These are phyloP conservation scores for Adansonia madagascariensis DNA, from an alignment of 441 rosid genomes.

Conservation along the genomic window DNA sequence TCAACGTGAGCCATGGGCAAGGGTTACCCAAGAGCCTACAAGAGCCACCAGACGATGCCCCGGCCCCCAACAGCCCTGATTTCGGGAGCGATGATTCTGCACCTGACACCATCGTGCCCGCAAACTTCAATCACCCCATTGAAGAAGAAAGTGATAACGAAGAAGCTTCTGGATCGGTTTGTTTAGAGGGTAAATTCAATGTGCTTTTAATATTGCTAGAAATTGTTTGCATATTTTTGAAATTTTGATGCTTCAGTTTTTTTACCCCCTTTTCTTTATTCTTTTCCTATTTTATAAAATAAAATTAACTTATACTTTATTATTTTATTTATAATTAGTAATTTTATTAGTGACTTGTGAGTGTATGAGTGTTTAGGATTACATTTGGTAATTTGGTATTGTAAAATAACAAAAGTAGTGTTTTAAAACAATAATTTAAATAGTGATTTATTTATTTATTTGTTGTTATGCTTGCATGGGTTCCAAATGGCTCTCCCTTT, in stretches of 20 bases:
- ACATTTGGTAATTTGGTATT: too few relatives aligned
- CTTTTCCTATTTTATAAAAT: not conserved
- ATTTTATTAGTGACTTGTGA: too few relatives aligned
- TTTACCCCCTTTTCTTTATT: not conserved
- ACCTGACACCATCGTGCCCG: conserved; percentile 77
- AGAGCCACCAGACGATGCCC: conserved; percentile 54
- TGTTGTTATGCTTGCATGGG: too few relatives aligned
- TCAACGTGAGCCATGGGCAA: conserved; percentile 71
- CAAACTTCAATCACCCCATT: conserved; percentile 67
- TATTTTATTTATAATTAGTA: too few relatives aligned
- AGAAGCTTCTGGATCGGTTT: conserved; percentile 36
- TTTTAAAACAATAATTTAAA: too few relatives aligned
- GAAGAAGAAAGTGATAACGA: conserved; percentile 39
- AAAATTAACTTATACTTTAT: too few relatives aligned
- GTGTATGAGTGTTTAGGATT: too few relatives aligned
- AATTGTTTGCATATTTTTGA: not conserved
- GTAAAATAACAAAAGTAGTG: too few relatives aligned
- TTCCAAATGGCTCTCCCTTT: too few relatives aligned
- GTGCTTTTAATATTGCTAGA: conserved; percentile 35
- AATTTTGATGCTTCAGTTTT: not conserved
- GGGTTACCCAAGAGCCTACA: conserved; percentile 69
- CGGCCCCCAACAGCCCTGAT: conserved; percentile 62
- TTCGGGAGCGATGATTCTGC: conserved; percentile 58
- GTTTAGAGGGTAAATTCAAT: conserved; percentile 31
- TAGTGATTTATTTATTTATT: too few relatives aligned